Base-by-base conservation (phyloP, 2,329 filamentous ascomycete genomes). In the Cladorrhinum sp. region DNA sequence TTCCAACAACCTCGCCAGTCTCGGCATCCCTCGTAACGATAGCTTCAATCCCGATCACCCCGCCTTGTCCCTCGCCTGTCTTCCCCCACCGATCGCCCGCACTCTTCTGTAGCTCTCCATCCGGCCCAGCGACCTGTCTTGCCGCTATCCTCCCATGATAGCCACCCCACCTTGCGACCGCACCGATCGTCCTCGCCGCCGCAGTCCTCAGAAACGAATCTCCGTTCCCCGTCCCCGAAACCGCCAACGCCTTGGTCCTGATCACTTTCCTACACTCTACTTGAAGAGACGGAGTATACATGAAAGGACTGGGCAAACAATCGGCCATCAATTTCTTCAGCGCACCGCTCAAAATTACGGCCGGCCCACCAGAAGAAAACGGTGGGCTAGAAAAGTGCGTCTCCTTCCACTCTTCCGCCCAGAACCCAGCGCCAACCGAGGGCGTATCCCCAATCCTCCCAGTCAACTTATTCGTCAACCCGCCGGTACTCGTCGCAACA, bases 361-460 rank as follows among this genome's bases (percentile, higher is more conserved):
- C 71, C 57, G 75, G 74, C 72, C 1, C 55, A 12, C n/a, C 42
- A 39, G 28, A 9, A 10, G 20, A 5, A 59, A 16, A 4, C 39
- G 2, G 30, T 18, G 64, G 1, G 71, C 74, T 6, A 73, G 69
- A 21, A 46, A 46, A 18, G 39, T 76, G 73, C 1, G 73, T 73
- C 1, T 78, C 74, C 59, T 87, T 83, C 91, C 91, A 96, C 67
- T 92, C 85, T 72, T 96, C 92, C 0, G 92, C 91, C 91, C 92
- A 96, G 73, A 92, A 96, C 0, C 92, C 92, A 0, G 92, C 89
- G 0, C 92, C 92, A 0, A 92, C 77, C 0, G 88, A 89, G 0
- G 92, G 92, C 10, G 92, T 96, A 71, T 96, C 92, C 0, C 92
- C 92, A 64, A 96, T 88, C 20, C 92, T 80, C 0, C 92, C 92